phyloP scores from a whole-genome alignment of 768 basidiomycete species.

The Asterophora parasitica region DNA sequence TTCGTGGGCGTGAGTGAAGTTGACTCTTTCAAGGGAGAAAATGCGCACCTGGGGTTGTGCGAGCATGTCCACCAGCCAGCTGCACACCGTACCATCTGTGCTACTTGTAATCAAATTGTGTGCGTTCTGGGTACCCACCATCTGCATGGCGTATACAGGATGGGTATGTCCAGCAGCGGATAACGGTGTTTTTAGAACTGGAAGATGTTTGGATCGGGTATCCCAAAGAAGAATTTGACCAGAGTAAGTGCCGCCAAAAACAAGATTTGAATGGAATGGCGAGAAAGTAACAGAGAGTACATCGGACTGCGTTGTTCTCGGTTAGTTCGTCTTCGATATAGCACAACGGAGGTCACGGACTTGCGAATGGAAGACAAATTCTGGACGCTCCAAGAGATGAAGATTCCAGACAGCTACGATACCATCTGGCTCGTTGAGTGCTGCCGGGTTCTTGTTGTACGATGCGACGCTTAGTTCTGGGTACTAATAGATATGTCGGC shows the following conservation, averaged over 20 bases:
- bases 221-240: constrained; percentile 99
- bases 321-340: constrained; percentile 11
- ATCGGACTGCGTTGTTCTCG: constrained; percentile 66
- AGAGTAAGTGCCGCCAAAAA: constrained; percentile 99
- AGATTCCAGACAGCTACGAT: constrained; percentile 98
- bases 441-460: constrained; percentile 95
- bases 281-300: constrained; percentile 96
- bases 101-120: constrained; percentile 96
- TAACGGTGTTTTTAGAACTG: constrained; percentile 93
- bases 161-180: constrained; percentile 97
- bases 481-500: constrained; percentile 47
- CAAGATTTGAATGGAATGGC: constrained; percentile 94
- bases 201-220: constrained; percentile 92
- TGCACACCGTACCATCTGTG: constrained; percentile 95
- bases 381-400: constrained; percentile 90
- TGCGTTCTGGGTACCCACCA: constrained; percentile 98
- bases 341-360: constrained; percentile 39
- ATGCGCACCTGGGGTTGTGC: constrained; percentile 85
- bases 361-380: constrained; percentile 98
- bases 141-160: constrained; percentile 96
- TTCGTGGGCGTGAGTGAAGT: not conserved
- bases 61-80: constrained; percentile 98
- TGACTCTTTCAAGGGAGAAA: not conserved
- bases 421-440: constrained; percentile 93
- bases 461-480: constrained; percentile 94